Base-by-base conservation (phyloP, 805 yeast species). In the Nakazawaea siamensis region DNA sequence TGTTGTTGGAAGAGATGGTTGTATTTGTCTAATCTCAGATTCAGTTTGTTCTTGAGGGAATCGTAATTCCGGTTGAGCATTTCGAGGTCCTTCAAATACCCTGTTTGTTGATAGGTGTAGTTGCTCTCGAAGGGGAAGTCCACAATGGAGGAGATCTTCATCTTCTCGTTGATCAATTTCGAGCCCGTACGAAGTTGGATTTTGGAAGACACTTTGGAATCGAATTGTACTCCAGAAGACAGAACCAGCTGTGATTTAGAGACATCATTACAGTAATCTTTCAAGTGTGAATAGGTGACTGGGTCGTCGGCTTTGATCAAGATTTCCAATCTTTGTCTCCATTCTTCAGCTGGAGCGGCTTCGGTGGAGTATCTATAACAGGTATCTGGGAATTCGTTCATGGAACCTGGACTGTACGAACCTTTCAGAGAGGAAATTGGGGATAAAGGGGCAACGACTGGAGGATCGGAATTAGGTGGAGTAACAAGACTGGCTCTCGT, bases 121-220 rank as follows among this genome's bases (percentile, higher is more conserved):
- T 70, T 69, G 18, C 68, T 64, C 43, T 70, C 70, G 50, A 65
- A 71, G 4, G 78, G 78, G 46, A 68, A 71, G 47, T 70, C 66
- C 7, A 54, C 49, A 18, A 57, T 31, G 1, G 38, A 27, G 5
- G 41, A 29, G 9, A 39, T 32, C 18, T 31, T 29, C 38, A 34
- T 34, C 23, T 24, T 31, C 8, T 38, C 16, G 9, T 28, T 7
- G n/a, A 39, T 15, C 14, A 30, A 26, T 28, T 20, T 28, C 18
- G 28, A 33, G 19, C 35, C 30, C 17, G 27, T 37, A 21, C 43
- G 33, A 27, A 41, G 37, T 32, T 42, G 38, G n/a, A 35, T 29
- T 28, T 42, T 43, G 19, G n/a, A 31, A 23, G 24, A 39, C 24
- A 18, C 34, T 5, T 24, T 20, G 2, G 33, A 29, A 21, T 34